A percentile compares a stretch with the other conserved stretches of the same genome.
Evolutionary conservation across 1,139 yeast species (phyloP).

Genomic region (Kodamaea suecica): DNA sequence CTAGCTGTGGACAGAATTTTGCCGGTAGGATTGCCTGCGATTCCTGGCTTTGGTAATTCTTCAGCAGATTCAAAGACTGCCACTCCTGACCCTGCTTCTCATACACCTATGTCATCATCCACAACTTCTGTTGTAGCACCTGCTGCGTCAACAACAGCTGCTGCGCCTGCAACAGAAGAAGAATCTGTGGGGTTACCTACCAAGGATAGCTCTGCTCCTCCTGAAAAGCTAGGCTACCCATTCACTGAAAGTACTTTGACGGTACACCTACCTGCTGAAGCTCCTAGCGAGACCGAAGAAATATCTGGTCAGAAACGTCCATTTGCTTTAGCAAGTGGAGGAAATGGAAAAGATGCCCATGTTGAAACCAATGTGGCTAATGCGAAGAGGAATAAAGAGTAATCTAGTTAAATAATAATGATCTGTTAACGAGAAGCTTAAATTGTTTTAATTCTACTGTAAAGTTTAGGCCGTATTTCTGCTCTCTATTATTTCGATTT

Average conservation of each 20-base stretch:
- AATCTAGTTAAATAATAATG: too few relatives aligned
- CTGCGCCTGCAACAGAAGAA: too few relatives aligned
- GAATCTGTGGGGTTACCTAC: too few relatives aligned
- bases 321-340: not conserved
- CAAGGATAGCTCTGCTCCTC: too few relatives aligned
- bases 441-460: too few relatives aligned
- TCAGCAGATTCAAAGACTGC: not conserved
- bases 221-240: conserved; percentile 18
- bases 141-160: too few relatives aligned
- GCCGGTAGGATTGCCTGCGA: conserved; percentile 1
- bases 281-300: conserved; percentile 16
- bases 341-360: not conserved
- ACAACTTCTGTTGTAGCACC: too few relatives aligned
- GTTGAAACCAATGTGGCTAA: not conserved
- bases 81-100: too few relatives aligned
- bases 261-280: conserved; percentile 27
- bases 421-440: too few relatives aligned
- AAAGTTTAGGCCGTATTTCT: too few relatives aligned
- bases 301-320: conserved; percentile 2
- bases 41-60: conserved; percentile 2
- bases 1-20: not conserved
- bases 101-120: too few relatives aligned
- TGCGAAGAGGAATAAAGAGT: not conserved
- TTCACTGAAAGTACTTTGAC: conserved; percentile 32
- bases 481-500: too few relatives aligned